Percentiles rank a stretch among this genome's conserved stretches.
These are phyloP conservation scores for Tuber brumale DNA, from an alignment of 495 filamentous ascomycete species.

Conservation along the genomic window DNA sequence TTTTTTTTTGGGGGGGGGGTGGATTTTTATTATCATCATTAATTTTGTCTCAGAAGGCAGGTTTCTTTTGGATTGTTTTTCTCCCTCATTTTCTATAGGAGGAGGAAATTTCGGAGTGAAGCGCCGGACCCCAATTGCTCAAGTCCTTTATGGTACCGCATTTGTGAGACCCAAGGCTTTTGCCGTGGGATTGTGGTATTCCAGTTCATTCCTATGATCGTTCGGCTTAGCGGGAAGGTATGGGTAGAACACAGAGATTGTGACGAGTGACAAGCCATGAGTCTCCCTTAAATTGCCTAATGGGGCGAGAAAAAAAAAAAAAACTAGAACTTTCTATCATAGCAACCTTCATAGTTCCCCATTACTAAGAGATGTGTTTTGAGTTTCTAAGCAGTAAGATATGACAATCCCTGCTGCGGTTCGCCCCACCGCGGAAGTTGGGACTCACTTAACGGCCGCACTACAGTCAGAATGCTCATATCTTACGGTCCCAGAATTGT, in stretches of 20 bases:
- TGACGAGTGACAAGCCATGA: neutral
- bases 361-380: neutral
- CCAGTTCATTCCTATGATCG: rapidly evolving
- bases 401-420: neutral
- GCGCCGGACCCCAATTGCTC: too few species aligned
- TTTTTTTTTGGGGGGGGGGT: too few species aligned
- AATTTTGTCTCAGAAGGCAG: too few species aligned
- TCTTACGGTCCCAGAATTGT: neutral
- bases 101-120: neutral
- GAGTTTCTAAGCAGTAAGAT: neutral
- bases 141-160: too few species aligned
- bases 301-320: too few species aligned
- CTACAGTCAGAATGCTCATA: neutral
- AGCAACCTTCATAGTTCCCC: too few species aligned
- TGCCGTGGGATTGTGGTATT: neutral
- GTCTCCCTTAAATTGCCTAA: neutral
- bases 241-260: neutral
- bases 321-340: too few species aligned
- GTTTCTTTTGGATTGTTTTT: too few species aligned
- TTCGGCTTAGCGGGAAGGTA: neutral
- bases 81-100: too few species aligned
- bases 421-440: neutral
- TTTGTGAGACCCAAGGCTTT: too few species aligned
- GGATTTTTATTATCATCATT: too few species aligned
- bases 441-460: neutral